Base-by-base conservation (phyloP, 2,329 filamentous ascomycete genomes). In the Beauveria bassiana region DNA sequence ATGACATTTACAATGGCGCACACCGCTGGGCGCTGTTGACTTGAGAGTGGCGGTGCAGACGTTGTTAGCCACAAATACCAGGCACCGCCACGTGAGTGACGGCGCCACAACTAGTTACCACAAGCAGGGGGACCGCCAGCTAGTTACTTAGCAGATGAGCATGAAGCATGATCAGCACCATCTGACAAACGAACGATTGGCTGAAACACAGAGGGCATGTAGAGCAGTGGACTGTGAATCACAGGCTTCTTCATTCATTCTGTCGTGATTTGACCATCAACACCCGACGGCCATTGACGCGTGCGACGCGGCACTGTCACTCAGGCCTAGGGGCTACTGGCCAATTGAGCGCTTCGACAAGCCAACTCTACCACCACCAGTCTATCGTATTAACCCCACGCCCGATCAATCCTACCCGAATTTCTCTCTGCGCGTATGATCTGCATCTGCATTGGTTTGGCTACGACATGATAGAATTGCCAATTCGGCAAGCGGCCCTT, bases 401-500 rank as follows among this genome's bases (percentile, higher is more conserved):
- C 22, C 22, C 28, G 14, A 42, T 14, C 18, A 26, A 16, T 2
- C 16, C 12, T 46, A 5, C n/a, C 54, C n/a, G 10, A 24, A 57
- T 46, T 22, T 22, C n/a, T 24, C 46, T 20, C 43, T 46, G 40
- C 31, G 55, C n/a, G 31, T 58, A 20, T 49, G 28, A 45, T 58
- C 22, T 22, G 34, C 54, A 18, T 57, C 42, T 14, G 31, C 28
- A 31, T 28, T 42, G 24, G 18, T 26, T 26, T 47, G 28, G 3
- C 20, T 8, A 7, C 43, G 14, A 40, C 14, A 59, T 45, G 49
- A 53, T 52, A 24, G n/a, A 60, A 12, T 45, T 40, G 40, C n/a
- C 47, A 45, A 60, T 60, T 26, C 49, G 57, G 57, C 57, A 60
- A 43, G 49, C 49, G 34, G 49, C 40, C 26, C 12, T 22, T 9